Evolutionary conservation across 2,329 filamentous ascomycete species (phyloP).

Genomic region (Didymella pinodella): DNA sequence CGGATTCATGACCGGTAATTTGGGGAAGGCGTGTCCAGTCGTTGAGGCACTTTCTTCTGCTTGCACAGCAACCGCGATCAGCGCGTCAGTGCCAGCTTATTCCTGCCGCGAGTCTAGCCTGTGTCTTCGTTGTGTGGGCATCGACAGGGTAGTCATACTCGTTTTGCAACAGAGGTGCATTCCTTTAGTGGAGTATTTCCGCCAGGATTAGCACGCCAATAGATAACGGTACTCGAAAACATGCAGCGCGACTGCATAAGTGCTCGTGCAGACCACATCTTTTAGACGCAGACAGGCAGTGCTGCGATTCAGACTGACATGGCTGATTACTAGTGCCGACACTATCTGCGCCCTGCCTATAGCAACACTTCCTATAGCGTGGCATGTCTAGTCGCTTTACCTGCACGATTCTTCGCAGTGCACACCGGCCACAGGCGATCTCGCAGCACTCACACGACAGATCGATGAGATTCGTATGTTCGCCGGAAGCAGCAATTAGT

Average conservation of each 20-base stretch:
- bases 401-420: conserved; percentile 2
- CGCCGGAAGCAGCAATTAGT: not conserved
- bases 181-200: conserved; percentile 5
- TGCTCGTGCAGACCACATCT: conserved; percentile 10
- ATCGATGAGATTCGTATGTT: not conserved
- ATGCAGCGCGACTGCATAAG: conserved; percentile 14
- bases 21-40: conserved; percentile 4
- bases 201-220: conserved; percentile 1
- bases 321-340: conserved; percentile 4
- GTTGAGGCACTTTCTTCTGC: conserved; percentile 7
- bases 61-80: conserved; percentile 11
- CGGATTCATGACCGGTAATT: conserved; percentile 3
- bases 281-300: conserved; percentile 7
- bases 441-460: not conserved
- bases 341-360: conserved; percentile 5
- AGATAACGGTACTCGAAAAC: conserved; percentile 11
- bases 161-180: conserved; percentile 14
- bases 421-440: not conserved
- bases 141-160: conserved; percentile 4
- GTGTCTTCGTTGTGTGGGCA: conserved; percentile 7
- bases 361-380: not conserved
- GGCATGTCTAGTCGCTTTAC: conserved; percentile 3
- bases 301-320: conserved; percentile 5
- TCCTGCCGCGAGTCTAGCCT: not conserved
- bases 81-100: not conserved